phyloP scores from a whole-genome alignment of 208 protist genomes.

The Angomonas deanei region DNA sequence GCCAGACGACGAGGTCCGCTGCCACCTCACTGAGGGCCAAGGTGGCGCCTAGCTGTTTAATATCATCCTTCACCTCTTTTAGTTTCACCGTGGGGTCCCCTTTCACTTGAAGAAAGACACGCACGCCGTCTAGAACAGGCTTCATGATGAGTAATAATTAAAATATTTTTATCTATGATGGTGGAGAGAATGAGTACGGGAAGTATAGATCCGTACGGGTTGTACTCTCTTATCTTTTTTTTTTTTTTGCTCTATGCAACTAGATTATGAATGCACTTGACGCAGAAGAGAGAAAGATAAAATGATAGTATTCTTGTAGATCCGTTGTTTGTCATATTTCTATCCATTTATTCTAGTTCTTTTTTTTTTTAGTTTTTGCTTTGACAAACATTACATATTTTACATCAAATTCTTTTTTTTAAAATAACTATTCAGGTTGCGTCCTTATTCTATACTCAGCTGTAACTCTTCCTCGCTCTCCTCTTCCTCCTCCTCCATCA shows the following conservation, averaged over 20 bases:
- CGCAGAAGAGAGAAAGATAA: no score
- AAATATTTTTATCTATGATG: no score
- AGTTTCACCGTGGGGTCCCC: constrained; percentile 1
- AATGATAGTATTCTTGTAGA: background rate
- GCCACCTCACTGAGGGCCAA: constrained; percentile 43
- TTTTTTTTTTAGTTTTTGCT: no score
- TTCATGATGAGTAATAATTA: no score
- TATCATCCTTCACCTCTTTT: constrained; percentile 13
- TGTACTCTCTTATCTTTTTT: no score
- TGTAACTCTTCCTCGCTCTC: constrained; percentile 16
- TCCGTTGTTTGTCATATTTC: constrained; percentile 4
- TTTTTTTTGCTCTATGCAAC: no score
- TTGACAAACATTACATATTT: background rate
- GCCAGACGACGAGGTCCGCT: constrained; percentile 51
- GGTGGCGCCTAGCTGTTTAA: constrained; percentile 45
- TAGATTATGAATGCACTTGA: no score
- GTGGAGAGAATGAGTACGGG: no score
- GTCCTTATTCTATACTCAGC: background rate
- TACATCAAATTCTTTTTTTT: background rate
- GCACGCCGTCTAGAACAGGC: constrained; percentile 31
- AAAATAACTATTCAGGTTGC: background rate
- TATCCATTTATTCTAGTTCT: constrained; percentile 9
- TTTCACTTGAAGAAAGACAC: constrained; percentile 61
- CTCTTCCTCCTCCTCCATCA: constrained; percentile 18
- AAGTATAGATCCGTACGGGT: no score